phyloP scores from a whole-genome alignment of 1,139 yeast genomes.

The Debaryomyces coudertii region DNA sequence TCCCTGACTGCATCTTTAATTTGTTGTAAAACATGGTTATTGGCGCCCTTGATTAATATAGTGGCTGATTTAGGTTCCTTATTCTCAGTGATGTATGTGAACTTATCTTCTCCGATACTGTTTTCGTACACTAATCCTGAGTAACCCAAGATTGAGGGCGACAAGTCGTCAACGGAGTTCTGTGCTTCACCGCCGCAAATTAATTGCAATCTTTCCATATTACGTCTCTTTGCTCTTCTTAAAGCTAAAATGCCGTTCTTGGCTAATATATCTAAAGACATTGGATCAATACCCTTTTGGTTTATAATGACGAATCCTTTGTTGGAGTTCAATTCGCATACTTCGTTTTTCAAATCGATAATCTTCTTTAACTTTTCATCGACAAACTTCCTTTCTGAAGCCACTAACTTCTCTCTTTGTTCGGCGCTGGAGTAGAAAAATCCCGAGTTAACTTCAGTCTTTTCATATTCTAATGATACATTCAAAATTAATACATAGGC shows the following conservation, averaged over 20 bases:
- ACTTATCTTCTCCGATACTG: conserved; percentile 95
- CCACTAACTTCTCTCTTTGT: conserved; percentile 93
- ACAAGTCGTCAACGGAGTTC: conserved; percentile 91
- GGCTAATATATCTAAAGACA: conserved; percentile 93
- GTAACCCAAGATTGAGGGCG: conserved; percentile 83
- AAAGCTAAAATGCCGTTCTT: conserved; percentile 91
- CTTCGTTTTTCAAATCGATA: conserved; percentile 88
- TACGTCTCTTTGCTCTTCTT: conserved; percentile 97
- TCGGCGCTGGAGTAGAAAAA: conserved; percentile 94
- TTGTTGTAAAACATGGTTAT: conserved; percentile 84
- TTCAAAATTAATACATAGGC: conserved; percentile 86
- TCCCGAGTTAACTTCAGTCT: conserved; percentile 96
- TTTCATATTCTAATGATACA: conserved; percentile 95
- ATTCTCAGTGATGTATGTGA: conserved; percentile 92
- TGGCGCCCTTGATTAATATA: conserved; percentile 90
- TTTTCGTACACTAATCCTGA: conserved; percentile 93
- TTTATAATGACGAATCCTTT: conserved; percentile 92
- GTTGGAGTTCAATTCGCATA: conserved; percentile 74
- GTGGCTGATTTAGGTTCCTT: conserved; percentile 91
- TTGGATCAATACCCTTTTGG: conserved; percentile 98
- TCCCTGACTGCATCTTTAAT: conserved; percentile 97
- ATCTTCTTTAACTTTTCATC: conserved; percentile 92
- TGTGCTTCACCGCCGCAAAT: conserved; percentile 98
- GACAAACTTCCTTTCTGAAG: conserved; percentile 90
- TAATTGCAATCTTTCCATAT: conserved; percentile 96